These are phyloP conservation scores for Candida silvatica DNA, from an alignment of 805 yeast genomes.

Conservation along the genomic window DNA sequence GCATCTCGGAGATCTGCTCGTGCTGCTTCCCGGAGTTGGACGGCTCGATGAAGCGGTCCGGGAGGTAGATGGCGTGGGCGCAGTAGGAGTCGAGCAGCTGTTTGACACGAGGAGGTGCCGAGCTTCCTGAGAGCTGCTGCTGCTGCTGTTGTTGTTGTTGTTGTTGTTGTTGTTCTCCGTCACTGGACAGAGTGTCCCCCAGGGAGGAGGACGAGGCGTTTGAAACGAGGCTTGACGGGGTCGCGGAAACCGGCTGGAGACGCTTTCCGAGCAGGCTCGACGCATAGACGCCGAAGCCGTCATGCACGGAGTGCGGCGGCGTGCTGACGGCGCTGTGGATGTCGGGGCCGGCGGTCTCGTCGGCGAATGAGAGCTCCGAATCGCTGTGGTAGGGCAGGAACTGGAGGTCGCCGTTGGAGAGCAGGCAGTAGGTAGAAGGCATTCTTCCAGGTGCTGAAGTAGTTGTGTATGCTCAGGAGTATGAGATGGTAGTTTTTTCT, in stretches of 20 bases:
- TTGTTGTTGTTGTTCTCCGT: too few relatives aligned
- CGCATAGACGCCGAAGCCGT: background rate
- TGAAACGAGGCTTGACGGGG: background rate
- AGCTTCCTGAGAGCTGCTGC: constrained; percentile 2
- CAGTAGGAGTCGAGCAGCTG: constrained; percentile 22
- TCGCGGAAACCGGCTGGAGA: background rate
- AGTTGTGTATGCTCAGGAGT: too few relatives aligned
- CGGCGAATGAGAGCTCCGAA: background rate
- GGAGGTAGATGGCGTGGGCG: constrained; percentile 42
- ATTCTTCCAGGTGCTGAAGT: too few relatives aligned
- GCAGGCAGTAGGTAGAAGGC: constrained; percentile 10
- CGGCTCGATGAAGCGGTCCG: constrained; percentile 32
- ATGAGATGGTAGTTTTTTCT: too few relatives aligned
- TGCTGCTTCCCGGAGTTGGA: constrained; percentile 18
- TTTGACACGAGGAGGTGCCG: constrained; percentile 9
- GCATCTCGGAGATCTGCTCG: constrained; percentile 27
- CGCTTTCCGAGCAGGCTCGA: background rate
- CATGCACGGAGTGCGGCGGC: background rate
- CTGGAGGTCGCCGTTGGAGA: constrained; percentile 12
- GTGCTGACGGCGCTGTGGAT: constrained; percentile 1
- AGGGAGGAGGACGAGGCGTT: constrained; percentile 1
- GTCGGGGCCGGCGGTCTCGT: background rate
- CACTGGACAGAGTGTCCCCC: too few relatives aligned
- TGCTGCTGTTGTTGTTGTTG: too few relatives aligned
- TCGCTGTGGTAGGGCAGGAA: constrained; percentile 10